Evolutionary conservation across 2,329 filamentous ascomycete genomes (phyloP).

Genomic region (Curvularia lunata): DNA sequence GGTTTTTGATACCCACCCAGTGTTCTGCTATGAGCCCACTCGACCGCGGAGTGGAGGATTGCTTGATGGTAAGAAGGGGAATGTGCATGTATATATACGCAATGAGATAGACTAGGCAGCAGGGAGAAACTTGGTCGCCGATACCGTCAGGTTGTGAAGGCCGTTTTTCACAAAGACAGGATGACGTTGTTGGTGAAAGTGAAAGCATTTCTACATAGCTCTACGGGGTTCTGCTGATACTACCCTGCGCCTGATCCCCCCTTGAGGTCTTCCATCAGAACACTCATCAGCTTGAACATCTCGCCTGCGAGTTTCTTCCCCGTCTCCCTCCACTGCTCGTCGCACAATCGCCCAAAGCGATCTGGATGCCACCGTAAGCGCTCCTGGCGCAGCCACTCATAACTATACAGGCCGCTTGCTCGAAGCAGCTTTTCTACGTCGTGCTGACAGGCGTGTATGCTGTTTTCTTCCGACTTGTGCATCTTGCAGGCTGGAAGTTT

Average conservation of each 20-base stretch:
- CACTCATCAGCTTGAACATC: slow-evolving; percentile 48
- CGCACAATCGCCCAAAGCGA: slow-evolving; percentile 45
- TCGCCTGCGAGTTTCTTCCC: slow-evolving; percentile 44
- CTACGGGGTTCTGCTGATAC: neutral
- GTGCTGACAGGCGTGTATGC: slow-evolving; percentile 44
- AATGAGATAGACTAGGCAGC: too few species aligned
- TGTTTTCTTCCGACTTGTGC: slow-evolving; percentile 30
- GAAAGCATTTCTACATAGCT: neutral
- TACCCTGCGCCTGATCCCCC: neutral
- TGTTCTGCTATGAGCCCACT: too few species aligned
- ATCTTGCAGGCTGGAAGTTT: slow-evolving; percentile 28
- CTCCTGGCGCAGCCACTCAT: slow-evolving; percentile 47
- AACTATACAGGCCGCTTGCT: slow-evolving; percentile 43
- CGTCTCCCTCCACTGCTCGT: slow-evolving; percentile 39
- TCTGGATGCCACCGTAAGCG: slow-evolving; percentile 48
- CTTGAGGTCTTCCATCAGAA: slow-evolving; percentile 36
- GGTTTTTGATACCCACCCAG: too few species aligned
- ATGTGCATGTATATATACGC: too few species aligned
- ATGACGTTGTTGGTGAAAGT: too few species aligned
- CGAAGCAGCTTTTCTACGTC: slow-evolving; percentile 42
- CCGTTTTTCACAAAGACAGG: too few species aligned
- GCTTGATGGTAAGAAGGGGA: too few species aligned
- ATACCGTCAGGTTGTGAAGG: too few species aligned
- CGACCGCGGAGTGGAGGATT: too few species aligned
- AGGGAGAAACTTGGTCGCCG: too few species aligned